These are phyloP conservation scores for Boletellus sp. DNA, from an alignment of 768 basidiomycete species.

Conservation along the genomic window DNA sequence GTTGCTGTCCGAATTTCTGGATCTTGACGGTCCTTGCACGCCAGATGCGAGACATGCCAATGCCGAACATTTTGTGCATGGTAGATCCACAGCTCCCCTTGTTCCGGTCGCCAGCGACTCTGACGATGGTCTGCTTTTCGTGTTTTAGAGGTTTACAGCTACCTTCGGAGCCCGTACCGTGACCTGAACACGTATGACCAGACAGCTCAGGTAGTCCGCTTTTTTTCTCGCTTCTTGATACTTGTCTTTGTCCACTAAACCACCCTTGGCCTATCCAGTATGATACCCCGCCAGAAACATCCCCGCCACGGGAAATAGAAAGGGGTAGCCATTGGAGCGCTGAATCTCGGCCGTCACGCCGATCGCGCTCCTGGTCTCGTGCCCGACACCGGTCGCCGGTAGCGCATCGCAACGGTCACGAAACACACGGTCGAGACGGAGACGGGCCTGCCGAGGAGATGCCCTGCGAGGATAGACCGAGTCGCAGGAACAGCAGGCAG, in stretches of 20 bases:
- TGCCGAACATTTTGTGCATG: conserved; percentile 94
- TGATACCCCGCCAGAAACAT: conserved; percentile 45
- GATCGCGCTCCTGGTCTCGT: conserved; percentile 26
- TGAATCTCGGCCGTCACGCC: conserved; percentile 18
- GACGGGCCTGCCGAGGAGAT: conserved; percentile 2
- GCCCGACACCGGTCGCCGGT: conserved; percentile 21
- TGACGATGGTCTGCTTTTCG: conserved; percentile 1
- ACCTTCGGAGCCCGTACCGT: conserved; percentile 83
- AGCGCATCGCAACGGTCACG: conserved; percentile 4
- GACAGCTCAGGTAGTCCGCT: conserved; percentile 64
- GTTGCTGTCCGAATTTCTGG: conserved; percentile 82
- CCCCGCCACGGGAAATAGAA: conserved; percentile 32
- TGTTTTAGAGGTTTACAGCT: conserved; percentile 84
- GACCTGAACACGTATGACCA: conserved; percentile 81
- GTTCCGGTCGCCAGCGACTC: not conserved
- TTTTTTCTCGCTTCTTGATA: not conserved
- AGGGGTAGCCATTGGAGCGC: conserved; percentile 29
- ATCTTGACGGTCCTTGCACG: conserved; percentile 60
- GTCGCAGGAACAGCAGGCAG: not conserved
- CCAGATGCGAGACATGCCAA: conserved; percentile 59
- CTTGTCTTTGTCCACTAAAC: no score
- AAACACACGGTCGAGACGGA: conserved; percentile 1
- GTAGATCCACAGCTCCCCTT: conserved; percentile 42
- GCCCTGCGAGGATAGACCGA: not conserved
- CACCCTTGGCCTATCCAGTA: conserved; percentile 49